phyloP scores from a whole-genome alignment of 345 rosid genomes.

The Brassica incana region DNA sequence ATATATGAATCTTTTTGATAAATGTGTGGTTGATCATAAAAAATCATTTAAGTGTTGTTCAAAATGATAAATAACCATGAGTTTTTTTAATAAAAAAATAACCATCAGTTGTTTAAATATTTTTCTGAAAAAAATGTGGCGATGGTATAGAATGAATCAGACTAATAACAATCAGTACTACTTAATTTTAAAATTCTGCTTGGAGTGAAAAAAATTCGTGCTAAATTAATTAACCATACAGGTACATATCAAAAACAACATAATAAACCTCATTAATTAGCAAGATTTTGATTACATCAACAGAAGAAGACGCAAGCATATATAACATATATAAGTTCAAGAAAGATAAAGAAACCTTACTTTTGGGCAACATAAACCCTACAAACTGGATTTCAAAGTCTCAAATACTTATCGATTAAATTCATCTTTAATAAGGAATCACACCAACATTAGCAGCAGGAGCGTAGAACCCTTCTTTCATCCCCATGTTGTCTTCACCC shows the following conservation, averaged over 20 bases:
- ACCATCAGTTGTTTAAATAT: too few species aligned
- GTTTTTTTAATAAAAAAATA: too few species aligned
- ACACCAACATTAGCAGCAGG: slow-evolving; percentile 74
- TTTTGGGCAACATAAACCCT: slow-evolving; percentile 6
- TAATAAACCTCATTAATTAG: slow-evolving; percentile 26
- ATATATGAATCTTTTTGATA: not conserved
- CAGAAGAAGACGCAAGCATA: slow-evolving; percentile 24
- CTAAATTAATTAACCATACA: not conserved
- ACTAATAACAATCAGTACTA: not conserved
- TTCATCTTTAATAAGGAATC: slow-evolving; percentile 50
- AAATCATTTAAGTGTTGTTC: not conserved
- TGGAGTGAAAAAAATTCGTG: not conserved
- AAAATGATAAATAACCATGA: not conserved
- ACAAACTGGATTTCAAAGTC: slow-evolving; percentile 10
- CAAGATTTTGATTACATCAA: slow-evolving; percentile 38
- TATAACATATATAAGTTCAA: slow-evolving; percentile 28
- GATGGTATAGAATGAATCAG: not conserved
- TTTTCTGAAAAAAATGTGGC: not conserved
- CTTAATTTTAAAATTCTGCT: not conserved
- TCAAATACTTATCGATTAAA: slow-evolving; percentile 12
- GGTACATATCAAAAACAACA: not conserved
- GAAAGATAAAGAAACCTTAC: slow-evolving; percentile 33
- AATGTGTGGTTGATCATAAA: not conserved
- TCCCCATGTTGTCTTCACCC: slow-evolving; percentile 68
- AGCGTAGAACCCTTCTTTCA: slow-evolving; percentile 78